Evolutionary conservation across 768 basidiomycete genomes (phyloP).

Genomic region (Rhizopogon vesiculosus): DNA sequence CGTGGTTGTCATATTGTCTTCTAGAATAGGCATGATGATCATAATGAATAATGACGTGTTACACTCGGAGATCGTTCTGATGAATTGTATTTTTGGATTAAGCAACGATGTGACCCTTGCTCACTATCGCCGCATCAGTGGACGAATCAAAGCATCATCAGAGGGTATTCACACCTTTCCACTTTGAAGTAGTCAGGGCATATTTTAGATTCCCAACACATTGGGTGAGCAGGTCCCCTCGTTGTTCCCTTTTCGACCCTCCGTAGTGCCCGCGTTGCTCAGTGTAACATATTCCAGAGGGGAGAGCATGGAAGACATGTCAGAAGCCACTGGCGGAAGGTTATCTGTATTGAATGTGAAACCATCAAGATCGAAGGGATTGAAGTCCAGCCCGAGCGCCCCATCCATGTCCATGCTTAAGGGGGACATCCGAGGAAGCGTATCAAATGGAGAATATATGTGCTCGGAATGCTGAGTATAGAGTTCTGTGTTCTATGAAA

Average conservation of each 20-base stretch:
- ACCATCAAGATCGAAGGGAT: background rate
- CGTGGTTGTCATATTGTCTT: background rate
- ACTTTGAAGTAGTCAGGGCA: background rate
- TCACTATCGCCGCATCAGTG: background rate
- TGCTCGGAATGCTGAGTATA: background rate
- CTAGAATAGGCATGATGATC: background rate
- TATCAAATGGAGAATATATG: background rate
- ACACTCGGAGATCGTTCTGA: background rate
- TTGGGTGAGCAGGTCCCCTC: background rate
- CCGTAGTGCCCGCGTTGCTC: background rate
- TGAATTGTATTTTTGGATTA: background rate
- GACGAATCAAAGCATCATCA: no score
- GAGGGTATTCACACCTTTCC: background rate
- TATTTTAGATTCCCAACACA: background rate
- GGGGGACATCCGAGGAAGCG: background rate
- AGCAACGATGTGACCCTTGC: background rate
- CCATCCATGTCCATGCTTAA: background rate
- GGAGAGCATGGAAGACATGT: background rate
- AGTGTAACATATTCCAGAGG: background rate
- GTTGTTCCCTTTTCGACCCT: background rate
- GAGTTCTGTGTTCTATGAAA: background rate
- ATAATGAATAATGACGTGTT: background rate
- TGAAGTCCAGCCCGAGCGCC: background rate
- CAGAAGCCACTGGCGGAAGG: background rate
- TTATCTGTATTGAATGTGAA: background rate